Percentiles rank a stretch among this genome's conserved stretches.
Conservation (phyloP, 441 rosid species). For the Lepidium campestre region DNA sequence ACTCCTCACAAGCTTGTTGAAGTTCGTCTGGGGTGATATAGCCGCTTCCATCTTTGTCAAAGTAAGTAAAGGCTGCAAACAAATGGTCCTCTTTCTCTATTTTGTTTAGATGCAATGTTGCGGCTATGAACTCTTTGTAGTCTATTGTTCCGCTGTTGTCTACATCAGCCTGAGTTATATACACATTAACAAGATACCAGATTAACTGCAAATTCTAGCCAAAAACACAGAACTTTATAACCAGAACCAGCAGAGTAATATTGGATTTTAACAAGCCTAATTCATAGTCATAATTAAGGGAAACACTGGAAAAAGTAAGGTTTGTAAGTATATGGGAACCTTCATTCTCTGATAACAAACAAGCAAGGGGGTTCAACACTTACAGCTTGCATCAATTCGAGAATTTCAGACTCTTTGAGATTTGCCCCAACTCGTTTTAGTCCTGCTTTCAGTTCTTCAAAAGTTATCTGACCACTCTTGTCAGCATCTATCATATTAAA, state of each 20-base stretch:
- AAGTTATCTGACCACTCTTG: conserved; percentile 88
- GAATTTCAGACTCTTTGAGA: conserved; percentile 93
- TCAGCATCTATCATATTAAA: conserved; percentile 94
- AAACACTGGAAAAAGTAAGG: neutral
- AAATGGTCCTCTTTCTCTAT: conserved; percentile 87
- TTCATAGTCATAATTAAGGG: neutral
- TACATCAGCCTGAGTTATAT: conserved; percentile 68
- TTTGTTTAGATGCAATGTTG: conserved; percentile 89
- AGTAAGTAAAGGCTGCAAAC: conserved; percentile 83
- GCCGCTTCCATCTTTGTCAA: conserved; percentile 91
- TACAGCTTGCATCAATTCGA: conserved; percentile 95
- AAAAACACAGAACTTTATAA: neutral
- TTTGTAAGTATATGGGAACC: neutral
- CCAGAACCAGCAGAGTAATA: neutral
- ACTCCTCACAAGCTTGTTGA: conserved; percentile 91
- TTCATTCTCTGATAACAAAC: neutral
- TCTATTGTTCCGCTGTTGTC: conserved; percentile 92
- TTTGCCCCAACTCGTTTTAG: conserved; percentile 82
- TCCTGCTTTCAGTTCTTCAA: conserved; percentile 90
- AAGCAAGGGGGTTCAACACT: conserved; percentile 17
- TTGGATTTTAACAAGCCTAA: neutral
- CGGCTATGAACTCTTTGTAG: conserved; percentile 89
- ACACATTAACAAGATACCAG: neutral
- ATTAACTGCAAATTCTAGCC: neutral
- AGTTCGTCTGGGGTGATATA: conserved; percentile 89